Evolutionary conservation across 2,329 filamentous ascomycete species (phyloP).

Genomic region (Calonectria henricotiae): DNA sequence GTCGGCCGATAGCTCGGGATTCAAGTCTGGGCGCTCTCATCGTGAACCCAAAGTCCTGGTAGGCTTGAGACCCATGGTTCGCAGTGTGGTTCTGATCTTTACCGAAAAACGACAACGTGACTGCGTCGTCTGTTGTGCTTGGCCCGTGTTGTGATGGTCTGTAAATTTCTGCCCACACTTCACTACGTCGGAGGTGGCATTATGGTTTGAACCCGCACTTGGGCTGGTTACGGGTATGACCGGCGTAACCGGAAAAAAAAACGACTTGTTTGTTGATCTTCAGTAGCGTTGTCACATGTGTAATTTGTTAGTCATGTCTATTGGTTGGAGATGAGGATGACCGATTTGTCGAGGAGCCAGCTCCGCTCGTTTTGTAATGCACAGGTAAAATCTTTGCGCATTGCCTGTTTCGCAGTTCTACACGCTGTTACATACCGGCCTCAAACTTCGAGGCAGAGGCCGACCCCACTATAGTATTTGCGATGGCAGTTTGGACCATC

Average conservation of each 20-base stretch:
- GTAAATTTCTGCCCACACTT: not conserved
- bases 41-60: not conserved
- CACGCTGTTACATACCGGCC: not conserved
- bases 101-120: not conserved
- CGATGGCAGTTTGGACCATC: not conserved
- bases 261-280: conserved; percentile 1
- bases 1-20: conserved; percentile 8
- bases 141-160: not conserved
- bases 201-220: not conserved
- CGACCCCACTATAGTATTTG: not conserved
- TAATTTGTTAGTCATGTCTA: not conserved
- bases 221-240: not conserved
- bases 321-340: not conserved
- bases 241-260: not conserved
- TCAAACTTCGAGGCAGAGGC: not conserved
- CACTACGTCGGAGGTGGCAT: not conserved
- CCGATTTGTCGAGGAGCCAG: not conserved
- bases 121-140: not conserved
- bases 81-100: not conserved
- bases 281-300: not conserved
- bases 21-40: not conserved
- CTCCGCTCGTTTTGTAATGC: conserved; percentile 2
- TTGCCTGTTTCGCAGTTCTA: not conserved
- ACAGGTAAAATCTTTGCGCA: conserved; percentile 1
- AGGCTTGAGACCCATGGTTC: not conserved